Percentiles rank a stretch among this genome's conserved stretches.
Evolutionary conservation across 1,284 basidiomycete genomes (phyloP).

Genomic region (Waitea zeae): DNA sequence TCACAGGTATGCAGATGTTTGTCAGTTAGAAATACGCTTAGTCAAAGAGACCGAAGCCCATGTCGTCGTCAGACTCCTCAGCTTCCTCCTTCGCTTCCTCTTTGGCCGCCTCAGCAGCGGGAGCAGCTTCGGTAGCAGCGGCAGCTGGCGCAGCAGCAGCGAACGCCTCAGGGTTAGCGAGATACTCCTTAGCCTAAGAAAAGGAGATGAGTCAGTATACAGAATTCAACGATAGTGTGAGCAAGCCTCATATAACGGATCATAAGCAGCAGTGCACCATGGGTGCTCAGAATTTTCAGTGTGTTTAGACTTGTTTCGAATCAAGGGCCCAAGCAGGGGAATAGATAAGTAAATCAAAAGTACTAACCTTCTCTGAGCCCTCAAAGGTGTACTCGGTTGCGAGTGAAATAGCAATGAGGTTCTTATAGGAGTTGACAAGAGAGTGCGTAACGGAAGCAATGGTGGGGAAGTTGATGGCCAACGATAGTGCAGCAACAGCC

Average conservation of each 20-base stretch:
- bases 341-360: slow-evolving; percentile 4
- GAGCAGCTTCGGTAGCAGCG: slow-evolving; percentile 30
- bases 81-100: slow-evolving; percentile 64
- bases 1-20: too few relatives aligned
- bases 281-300: slow-evolving; percentile 71
- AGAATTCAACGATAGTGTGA: slow-evolving; percentile 9
- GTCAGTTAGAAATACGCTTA: too few relatives aligned
- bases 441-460: slow-evolving; percentile 88
- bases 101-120: slow-evolving; percentile 31
- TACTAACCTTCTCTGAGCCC: slow-evolving; percentile 75
- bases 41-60: slow-evolving; percentile 85
- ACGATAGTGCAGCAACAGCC: slow-evolving; percentile 90
- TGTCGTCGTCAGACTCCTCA: slow-evolving; percentile 65
- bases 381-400: slow-evolving; percentile 94
- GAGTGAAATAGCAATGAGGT: slow-evolving; percentile 81
- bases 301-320: slow-evolving; percentile 29
- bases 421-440: slow-evolving; percentile 99
- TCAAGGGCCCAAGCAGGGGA: slow-evolving; percentile 6
- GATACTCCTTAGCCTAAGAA: slow-evolving; percentile 85
- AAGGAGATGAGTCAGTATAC: slow-evolving; percentile 11
- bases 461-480: slow-evolving; percentile 93
- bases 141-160: slow-evolving; percentile 62
- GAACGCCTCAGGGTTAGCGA: slow-evolving; percentile 95
- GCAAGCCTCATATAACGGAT: slow-evolving; percentile 16
- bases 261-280: slow-evolving; percentile 26